Base-by-base conservation (phyloP, 805 yeast genomes). In the Spathaspora passalidarum region DNA sequence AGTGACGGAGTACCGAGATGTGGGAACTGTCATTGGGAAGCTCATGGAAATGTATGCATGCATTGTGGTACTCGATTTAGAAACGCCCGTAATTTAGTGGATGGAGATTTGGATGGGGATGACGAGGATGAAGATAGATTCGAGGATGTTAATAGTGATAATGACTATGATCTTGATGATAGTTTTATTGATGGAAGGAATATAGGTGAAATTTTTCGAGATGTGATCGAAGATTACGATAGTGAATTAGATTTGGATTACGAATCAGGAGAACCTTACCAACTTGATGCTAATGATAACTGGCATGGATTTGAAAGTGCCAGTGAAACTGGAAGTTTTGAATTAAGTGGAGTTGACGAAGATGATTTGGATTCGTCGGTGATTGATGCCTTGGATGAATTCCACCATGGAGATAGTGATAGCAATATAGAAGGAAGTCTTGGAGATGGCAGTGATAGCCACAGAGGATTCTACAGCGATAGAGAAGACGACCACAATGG, bases 21-120 rank as follows among this genome's bases (percentile, higher is more conserved):
- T 56, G 79, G 86, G 6, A 76, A 79, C 46, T 86, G 94, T 59
- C 89, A 82, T 56, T 86, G 92, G 92, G 92, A 86, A 55, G 81
- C 85, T 1, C 79, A 79, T 49, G 89, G 87, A 0, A 65, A 74
- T 3, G 69, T 63, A n/a, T 86, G 94, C 56, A 72, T 79, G 5
- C 85, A 86, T 55, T 86, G 94, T 61, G 84, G 85, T 4, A 65
- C 79, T 47, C 59, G 80, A 25, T 74, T 84, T 49, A 56, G 72
- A 19, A 61, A 62, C 22, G 64, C 65, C 19, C 67, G 56, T 26
- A 61, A 60, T 38, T 61, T 62, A 40, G 73, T 68, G 22, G 72
- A 67, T 16, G 72, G 64, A 26, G 34, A 29, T 29, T 67, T 62
- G 18, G 63, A 61, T 46, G 59, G 61, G 40, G 69, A 65, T 42